phyloP scores from a whole-genome alignment of 1,284 basidiomycete species.

The Puccinia polysora region DNA sequence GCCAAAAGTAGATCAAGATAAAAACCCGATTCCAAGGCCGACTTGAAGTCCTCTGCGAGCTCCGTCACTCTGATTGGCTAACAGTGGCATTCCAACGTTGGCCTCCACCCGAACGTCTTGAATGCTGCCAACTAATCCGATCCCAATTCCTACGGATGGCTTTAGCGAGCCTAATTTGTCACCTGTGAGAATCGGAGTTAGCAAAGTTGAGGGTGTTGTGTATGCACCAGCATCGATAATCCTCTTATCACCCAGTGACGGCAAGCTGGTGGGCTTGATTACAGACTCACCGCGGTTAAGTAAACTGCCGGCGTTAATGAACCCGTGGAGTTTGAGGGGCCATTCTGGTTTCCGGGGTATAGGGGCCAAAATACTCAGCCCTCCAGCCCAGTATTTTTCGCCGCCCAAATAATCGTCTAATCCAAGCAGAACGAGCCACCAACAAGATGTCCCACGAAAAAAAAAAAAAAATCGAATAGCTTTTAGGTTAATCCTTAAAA shows the following conservation, averaged over 20 bases:
- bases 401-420: slow-evolving; percentile 74
- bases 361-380: slow-evolving; percentile 72
- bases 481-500: too few relatives aligned
- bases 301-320: slow-evolving; percentile 81
- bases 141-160: slow-evolving; percentile 67
- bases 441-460: background rate
- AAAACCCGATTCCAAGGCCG: slow-evolving; percentile 81
- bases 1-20: slow-evolving; percentile 49
- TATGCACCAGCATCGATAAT: too few relatives aligned
- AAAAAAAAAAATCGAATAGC: too few relatives aligned
- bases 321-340: slow-evolving; percentile 81
- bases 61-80: slow-evolving; percentile 71
- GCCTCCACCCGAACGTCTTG: slow-evolving; percentile 80
- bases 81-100: slow-evolving; percentile 84
- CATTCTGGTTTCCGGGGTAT: slow-evolving; percentile 73
- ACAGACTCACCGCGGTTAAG: slow-evolving; percentile 60
- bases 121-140: slow-evolving; percentile 86
- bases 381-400: slow-evolving; percentile 77
- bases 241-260: too few relatives aligned
- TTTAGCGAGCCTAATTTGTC: slow-evolving; percentile 46
- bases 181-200: background rate
- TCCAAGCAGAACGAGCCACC: background rate
- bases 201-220: background rate
- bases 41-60: slow-evolving; percentile 77
- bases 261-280: too few relatives aligned